A percentile compares a stretch with the other conserved stretches of the same genome.
These are phyloP conservation scores for Yamadazyma oceani DNA, from an alignment of 1,139 yeast species.

Conservation along the genomic window DNA sequence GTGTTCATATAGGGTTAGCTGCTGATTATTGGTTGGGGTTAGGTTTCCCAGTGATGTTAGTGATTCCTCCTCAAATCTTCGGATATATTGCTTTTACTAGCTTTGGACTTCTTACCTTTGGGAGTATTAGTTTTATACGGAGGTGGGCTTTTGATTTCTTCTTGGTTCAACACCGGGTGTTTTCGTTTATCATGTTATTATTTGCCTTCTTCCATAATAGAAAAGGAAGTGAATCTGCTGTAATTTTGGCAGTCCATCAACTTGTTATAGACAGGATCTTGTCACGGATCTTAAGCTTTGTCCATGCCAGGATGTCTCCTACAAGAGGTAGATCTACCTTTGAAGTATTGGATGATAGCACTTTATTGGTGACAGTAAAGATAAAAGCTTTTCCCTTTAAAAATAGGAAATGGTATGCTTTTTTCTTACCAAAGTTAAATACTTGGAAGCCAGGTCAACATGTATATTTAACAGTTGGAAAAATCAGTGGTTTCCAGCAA, in stretches of 20 bases:
- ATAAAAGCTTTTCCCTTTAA: constrained; percentile 22
- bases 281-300: constrained; percentile 27
- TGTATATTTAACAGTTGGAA: constrained; percentile 39
- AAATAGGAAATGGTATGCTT: constrained; percentile 28
- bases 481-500: constrained; percentile 37
- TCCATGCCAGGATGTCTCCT: constrained; percentile 39
- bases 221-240: constrained; percentile 31
- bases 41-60: constrained; percentile 39
- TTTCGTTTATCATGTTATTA: constrained; percentile 44
- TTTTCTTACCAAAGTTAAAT: constrained; percentile 36
- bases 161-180: constrained; percentile 43
- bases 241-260: constrained; percentile 44
- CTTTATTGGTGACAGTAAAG: constrained; percentile 40
- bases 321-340: constrained; percentile 40
- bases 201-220: constrained; percentile 43
- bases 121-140: constrained; percentile 38
- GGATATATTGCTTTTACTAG: constrained; percentile 48
- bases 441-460: constrained; percentile 54
- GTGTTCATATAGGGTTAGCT: constrained; percentile 35
- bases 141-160: constrained; percentile 45
- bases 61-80: constrained; percentile 51
- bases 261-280: constrained; percentile 46
- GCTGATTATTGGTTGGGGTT: constrained; percentile 42
- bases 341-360: constrained; percentile 42
- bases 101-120: constrained; percentile 38